Conservation (phyloP, 306 rosid genomes). For the Cicer cuneatum region DNA sequence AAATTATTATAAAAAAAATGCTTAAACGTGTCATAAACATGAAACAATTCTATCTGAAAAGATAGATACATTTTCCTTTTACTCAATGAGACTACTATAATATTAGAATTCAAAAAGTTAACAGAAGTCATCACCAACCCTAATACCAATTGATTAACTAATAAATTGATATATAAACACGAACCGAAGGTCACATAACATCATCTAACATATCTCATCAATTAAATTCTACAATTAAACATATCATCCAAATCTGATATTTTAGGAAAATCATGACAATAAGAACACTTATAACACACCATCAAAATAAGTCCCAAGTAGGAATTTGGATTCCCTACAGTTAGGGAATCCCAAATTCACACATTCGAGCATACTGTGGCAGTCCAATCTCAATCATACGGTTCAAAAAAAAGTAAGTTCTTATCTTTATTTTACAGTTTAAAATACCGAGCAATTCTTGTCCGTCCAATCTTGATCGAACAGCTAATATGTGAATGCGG, state of each 20-base stretch:
- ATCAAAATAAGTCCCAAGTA: neutral
- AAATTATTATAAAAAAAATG: neutral
- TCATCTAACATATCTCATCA: conserved; percentile 21
- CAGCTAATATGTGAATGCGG: no score
- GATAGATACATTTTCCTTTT: neutral
- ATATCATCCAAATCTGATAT: conserved; percentile 38
- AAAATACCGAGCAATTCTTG: no score
- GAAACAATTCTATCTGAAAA: neutral
- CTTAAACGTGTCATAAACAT: neutral
- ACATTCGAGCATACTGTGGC: no score
- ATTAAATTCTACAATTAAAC: conserved; percentile 27
- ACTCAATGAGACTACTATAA: conserved; percentile 19
- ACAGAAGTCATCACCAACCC: neutral
- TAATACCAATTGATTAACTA: conserved; percentile 31
- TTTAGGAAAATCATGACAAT: neutral
- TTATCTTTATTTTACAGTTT: no score
- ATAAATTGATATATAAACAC: neutral
- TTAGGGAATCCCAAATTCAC: no score
- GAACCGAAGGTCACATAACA: neutral
- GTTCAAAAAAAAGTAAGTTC: no score
- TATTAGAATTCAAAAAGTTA: conserved; percentile 6
- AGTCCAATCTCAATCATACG: no score
- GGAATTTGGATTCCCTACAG: no score
- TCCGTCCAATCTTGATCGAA: no score
- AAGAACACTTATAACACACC: conserved; percentile 14